phyloP scores from a whole-genome alignment of 2,329 filamentous ascomycete species.

The Emergomyces orientalis region DNA sequence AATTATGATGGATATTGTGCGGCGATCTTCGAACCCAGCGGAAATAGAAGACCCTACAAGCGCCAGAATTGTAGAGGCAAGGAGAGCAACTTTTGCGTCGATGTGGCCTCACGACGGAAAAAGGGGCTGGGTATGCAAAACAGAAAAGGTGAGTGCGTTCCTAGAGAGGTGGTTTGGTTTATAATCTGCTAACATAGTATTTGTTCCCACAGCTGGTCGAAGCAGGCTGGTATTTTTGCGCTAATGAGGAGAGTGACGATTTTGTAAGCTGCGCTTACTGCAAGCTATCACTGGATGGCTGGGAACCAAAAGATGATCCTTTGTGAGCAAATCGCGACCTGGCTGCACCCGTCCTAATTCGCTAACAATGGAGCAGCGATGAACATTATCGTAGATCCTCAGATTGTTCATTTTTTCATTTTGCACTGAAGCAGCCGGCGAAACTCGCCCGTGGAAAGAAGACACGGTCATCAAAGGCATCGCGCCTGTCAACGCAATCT shows the following conservation, averaged over 20 bases:
- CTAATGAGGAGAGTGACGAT: conserved; percentile 72
- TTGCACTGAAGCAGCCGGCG: conserved; percentile 48
- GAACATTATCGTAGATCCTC: conserved; percentile 76
- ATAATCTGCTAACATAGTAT: conserved; percentile 10
- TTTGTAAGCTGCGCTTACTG: conserved; percentile 90
- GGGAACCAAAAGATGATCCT: conserved; percentile 88
- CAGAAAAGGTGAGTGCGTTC: conserved; percentile 57
- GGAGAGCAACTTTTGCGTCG: conserved; percentile 72
- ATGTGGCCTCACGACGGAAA: conserved; percentile 86
- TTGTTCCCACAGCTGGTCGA: conserved; percentile 59
- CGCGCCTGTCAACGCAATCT: conserved; percentile 51
- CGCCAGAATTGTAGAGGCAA: conserved; percentile 62
- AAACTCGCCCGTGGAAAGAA: conserved; percentile 51
- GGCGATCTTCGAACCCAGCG: conserved; percentile 35
- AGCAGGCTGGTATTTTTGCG: conserved; percentile 90
- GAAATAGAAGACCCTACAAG: conserved; percentile 63
- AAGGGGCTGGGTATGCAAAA: conserved; percentile 81
- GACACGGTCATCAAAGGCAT: conserved; percentile 57
- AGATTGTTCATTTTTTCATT: conserved; percentile 71
- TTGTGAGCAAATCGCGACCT: conserved; percentile 47
- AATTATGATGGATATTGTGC: conserved; percentile 54
- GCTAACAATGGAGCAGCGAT: conserved; percentile 45
- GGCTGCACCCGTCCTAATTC: conserved; percentile 13
- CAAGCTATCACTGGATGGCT: conserved; percentile 78
- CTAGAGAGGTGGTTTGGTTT: conserved; percentile 3